Percentiles rank a stretch among this genome's conserved stretches.
Evolutionary conservation across 2,329 filamentous ascomycete species (phyloP).

Genomic region (Capronia americana): DNA sequence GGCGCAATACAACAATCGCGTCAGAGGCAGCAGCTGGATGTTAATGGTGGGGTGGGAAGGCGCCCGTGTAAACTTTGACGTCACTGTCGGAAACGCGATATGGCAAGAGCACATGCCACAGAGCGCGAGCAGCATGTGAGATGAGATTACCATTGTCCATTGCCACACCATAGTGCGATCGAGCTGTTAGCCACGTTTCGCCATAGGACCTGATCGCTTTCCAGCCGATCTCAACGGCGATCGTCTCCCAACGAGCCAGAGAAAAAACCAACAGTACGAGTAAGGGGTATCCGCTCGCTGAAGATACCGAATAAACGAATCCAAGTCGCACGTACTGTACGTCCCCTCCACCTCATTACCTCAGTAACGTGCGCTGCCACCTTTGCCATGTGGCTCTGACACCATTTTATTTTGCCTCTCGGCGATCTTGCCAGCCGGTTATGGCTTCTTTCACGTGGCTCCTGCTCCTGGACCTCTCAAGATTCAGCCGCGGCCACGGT

Average conservation of each 20-base stretch:
- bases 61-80: conserved; percentile 13
- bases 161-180: too few species aligned
- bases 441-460: background rate
- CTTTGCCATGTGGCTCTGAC: conserved; percentile 4
- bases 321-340: conserved; percentile 8
- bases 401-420: background rate
- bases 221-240: background rate
- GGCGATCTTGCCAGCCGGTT: background rate
- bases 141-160: background rate
- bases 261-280: too few species aligned
- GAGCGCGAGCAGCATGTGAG: background rate
- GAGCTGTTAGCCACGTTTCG: background rate
- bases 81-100: background rate
- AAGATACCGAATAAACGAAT: conserved; percentile 13
- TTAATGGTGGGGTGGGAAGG: conserved; percentile 8
- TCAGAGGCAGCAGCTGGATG: background rate
- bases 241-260: conserved; percentile 6
- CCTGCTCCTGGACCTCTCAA: background rate
- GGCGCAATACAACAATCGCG: conserved; percentile 4
- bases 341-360: conserved; percentile 26
- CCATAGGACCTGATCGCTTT: background rate
- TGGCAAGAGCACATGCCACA: conserved; percentile 1
- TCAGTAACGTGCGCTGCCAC: conserved; percentile 2
- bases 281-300: conserved; percentile 24
- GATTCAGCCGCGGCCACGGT: background rate